Percentiles rank a stretch among this genome's conserved stretches.
Evolutionary conservation across 331 rosid genomes (phyloP).

Genomic region (Prunus yedoensis): DNA sequence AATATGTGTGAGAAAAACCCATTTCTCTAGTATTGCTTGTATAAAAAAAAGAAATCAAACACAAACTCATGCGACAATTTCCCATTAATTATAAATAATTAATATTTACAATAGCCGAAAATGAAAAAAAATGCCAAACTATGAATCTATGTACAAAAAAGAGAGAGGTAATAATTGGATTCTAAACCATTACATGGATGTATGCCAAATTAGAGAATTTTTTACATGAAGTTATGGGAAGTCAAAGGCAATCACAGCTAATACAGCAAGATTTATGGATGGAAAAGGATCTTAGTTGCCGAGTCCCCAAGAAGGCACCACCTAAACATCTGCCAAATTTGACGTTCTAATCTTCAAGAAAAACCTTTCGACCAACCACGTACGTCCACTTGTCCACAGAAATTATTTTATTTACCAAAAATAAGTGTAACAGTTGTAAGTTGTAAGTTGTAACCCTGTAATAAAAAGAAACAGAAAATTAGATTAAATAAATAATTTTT

Average conservation of each 20-base stretch:
- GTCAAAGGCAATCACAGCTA: background rate
- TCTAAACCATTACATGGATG: no score
- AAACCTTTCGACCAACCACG: background rate
- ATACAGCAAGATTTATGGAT: background rate
- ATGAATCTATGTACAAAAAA: no score
- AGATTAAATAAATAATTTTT: background rate
- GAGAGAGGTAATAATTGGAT: no score
- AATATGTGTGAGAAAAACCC: no score
- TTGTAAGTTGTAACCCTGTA: constrained; percentile 7
- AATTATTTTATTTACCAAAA: background rate
- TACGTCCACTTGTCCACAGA: background rate
- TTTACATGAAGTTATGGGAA: background rate
- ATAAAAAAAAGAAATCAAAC: no score
- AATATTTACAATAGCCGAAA: no score
- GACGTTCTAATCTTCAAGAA: background rate
- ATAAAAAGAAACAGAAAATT: background rate
- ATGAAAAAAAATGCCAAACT: no score
- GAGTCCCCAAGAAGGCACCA: no score
- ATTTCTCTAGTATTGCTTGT: no score
- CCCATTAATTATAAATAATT: no score
- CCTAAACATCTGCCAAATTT: background rate
- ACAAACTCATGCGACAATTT: no score
- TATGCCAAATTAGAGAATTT: background rate
- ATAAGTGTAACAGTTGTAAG: background rate
- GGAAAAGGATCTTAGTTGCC: background rate